Percentiles rank a stretch among this genome's conserved stretches.
Conservation (phyloP, 2,329 filamentous ascomycete species). For the Colletotrichum sojae region DNA sequence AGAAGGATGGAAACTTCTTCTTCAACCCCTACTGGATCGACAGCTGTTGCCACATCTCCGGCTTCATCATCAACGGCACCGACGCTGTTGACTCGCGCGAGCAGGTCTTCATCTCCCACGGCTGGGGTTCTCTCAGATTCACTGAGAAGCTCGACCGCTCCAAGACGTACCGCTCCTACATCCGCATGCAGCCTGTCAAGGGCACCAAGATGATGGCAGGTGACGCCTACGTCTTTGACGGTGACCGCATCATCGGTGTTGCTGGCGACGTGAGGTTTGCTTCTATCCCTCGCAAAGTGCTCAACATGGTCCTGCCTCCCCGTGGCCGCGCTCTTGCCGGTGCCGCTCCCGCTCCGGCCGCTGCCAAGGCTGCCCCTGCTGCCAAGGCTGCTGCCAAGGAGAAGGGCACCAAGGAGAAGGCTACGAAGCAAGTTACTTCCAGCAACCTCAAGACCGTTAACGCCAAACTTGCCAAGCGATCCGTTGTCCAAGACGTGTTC, state of each 20-base stretch:
- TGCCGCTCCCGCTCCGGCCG: constrained; percentile 52
- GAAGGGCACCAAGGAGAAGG: constrained; percentile 56
- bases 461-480: constrained; percentile 61
- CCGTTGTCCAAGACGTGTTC: constrained; percentile 61
- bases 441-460: constrained; percentile 64
- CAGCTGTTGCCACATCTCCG: constrained; percentile 70
- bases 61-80: constrained; percentile 73
- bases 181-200: constrained; percentile 69
- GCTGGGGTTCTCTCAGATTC: constrained; percentile 69
- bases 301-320: constrained; percentile 78
- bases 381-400: constrained; percentile 51
- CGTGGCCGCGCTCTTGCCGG: constrained; percentile 61
- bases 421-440: constrained; percentile 58
- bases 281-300: constrained; percentile 74
- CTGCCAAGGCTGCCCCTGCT: constrained; percentile 52
- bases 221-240: constrained; percentile 69
- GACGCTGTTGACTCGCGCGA: constrained; percentile 69
- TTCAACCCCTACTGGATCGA: constrained; percentile 73
- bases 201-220: constrained; percentile 66
- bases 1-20: constrained; percentile 66
- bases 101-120: constrained; percentile 72
- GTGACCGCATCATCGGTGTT: constrained; percentile 63
- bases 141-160: constrained; percentile 59
- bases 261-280: constrained; percentile 75
- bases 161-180: constrained; percentile 69